Base-by-base conservation (phyloP, 2,329 filamentous ascomycete species). In the Pseudogymnoascus sp. region DNA sequence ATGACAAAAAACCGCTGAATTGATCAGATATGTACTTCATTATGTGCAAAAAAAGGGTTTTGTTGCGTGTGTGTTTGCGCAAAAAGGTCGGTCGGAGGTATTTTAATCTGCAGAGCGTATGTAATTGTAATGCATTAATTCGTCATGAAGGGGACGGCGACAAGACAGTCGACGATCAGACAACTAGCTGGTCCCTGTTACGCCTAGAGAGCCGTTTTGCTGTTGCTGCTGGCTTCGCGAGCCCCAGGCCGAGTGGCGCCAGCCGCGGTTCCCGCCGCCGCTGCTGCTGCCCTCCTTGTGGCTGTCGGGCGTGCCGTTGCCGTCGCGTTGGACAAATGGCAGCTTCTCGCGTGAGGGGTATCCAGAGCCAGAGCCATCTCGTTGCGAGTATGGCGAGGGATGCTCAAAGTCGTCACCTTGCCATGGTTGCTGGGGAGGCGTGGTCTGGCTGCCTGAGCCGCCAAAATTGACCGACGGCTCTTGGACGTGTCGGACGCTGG, bases 401-500 rank as follows among this genome's bases (percentile, higher is more conserved):
- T 65, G 66, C 38, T 72, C 70, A 12, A 70, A 59, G 27, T 73
- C 70, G 15, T 65, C 63, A 6, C 65, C 65, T 65, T 77, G 77
- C 64, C 79, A 78, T 73, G 80, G 80, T 65, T 78, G 78, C 6
- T 76, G 75, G 2, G 79, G 77, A 5, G 84, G 80, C 1, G 79
- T 82, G 36, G 77, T 81, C 61, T 79, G 79, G 31, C 72, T 73
- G n/a, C 67, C 65, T 69, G 72, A 64, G 27, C 27, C 27, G 27
- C 9, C 9, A 61, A 74, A 76, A 7, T 78, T 76, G 58, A 74
- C 68, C 10, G 77, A 73, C n/a, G 82, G 78, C 42, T 87, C 84
- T 68, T 86, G 83, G 35, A 96, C 85, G 63, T 92, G 89, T 58
- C 92, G 85, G 41, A 93, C 91, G 58, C 89, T 92, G 66, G 85